phyloP scores from a whole-genome alignment of 139 green algal species.

The Tetraselmis chui region DNA sequence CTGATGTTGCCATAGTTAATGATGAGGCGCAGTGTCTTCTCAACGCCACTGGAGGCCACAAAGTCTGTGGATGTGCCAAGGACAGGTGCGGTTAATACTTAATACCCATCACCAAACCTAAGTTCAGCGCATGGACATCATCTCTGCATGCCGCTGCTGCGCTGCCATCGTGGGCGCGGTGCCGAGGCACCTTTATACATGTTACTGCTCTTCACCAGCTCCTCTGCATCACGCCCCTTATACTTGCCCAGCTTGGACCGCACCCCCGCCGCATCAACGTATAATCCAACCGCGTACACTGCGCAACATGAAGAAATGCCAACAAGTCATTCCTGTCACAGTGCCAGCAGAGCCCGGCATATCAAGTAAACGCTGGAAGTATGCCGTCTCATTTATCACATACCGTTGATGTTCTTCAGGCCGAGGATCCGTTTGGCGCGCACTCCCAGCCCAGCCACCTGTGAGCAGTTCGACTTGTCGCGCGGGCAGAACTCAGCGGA shows the following conservation, averaged over 20 bases:
- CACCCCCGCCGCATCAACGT: neutral
- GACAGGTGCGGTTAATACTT: too few relatives aligned
- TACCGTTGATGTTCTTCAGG: neutral
- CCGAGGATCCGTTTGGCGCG: neutral
- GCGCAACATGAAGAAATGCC: too few relatives aligned
- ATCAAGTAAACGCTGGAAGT: too few relatives aligned
- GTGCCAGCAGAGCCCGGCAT: too few relatives aligned
- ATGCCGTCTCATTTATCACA: too few relatives aligned
- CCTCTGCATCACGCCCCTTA: neutral
- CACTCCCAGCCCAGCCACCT: neutral
- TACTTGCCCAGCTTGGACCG: neutral
- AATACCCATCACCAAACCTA: too few relatives aligned
- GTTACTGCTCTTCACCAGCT: neutral
- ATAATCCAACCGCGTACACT: neutral
- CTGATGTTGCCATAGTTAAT: neutral
- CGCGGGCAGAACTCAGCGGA: neutral
- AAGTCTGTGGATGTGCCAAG: too few relatives aligned
- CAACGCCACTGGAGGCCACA: neutral
- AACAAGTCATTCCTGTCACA: too few relatives aligned
- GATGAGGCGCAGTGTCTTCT: neutral
- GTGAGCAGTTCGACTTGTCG: neutral
- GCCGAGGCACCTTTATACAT: neutral
- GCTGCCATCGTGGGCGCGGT: too few relatives aligned
- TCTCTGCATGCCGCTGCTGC: too few relatives aligned
- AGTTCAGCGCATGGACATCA: too few relatives aligned